Base-by-base conservation (phyloP, 441 rosid species). In the Bruguiera hainesii region DNA sequence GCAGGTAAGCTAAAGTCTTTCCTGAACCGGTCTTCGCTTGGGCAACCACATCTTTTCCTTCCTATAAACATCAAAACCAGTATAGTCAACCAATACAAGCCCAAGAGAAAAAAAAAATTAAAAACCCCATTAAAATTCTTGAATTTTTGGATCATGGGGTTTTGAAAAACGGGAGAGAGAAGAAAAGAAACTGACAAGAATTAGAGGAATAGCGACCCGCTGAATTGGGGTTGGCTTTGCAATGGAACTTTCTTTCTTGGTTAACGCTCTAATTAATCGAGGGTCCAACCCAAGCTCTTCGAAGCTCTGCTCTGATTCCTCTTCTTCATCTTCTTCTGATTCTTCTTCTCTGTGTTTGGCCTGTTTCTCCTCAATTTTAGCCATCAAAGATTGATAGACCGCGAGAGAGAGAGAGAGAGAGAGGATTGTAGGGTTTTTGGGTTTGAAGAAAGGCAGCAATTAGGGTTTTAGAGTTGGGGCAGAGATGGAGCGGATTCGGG, bases 41-140 rank as follows among this genome's bases (percentile, higher is more conserved):
- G 18, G 96, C 99, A 71, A 91, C 92, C 64, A 91, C 96, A 73
- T 94, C 99, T 68, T 94, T 89, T 8, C 98, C 99, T 83, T 86
- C 86, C 97, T 89, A 59, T 64, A 37, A 6, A 56, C n/a, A 4
- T 16, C 69, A 15, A 52, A 55, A 58, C 3, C 39, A 63, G 55
- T 29, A 6, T 8, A 72, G 49, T 23, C 46, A 60, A 60, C 19
- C 1, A 13, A 13, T 48, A 3, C 5, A 23, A 56, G 29, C 20
- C 15, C 42, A 60, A 46, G n/a, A 58, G n/a, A 58, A 5, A 58
- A 4, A 10, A 50, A 19, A 23, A 23, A 23, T 23, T 23, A 0
- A 23, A 51, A 15, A 19, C 16, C 15, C 35, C 20, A 64, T 19
- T 10, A 8, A 25, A 5, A 18, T 64, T 46, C 39, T 20, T 52